Conservation (phyloP, 495 filamentous ascomycete genomes). For the Daldinia concentrica region DNA sequence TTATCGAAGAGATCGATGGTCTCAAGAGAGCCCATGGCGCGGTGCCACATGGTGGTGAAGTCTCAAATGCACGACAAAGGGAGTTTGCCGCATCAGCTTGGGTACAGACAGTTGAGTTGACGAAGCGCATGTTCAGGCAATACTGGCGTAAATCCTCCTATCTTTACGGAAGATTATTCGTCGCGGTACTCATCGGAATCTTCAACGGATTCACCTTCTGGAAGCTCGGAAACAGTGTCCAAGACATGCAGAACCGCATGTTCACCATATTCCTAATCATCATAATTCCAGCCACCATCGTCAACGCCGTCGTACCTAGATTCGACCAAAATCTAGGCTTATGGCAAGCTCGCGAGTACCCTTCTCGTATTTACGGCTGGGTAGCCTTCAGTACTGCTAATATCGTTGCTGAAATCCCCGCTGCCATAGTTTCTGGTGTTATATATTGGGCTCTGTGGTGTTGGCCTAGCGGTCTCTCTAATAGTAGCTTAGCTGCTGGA, state of each 20-base stretch:
- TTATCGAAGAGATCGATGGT: constrained; percentile 74
- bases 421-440: constrained; percentile 66
- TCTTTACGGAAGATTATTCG: constrained; percentile 71
- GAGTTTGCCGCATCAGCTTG: constrained; percentile 52
- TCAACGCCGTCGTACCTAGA: constrained; percentile 82
- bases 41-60: constrained; percentile 49
- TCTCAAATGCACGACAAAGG: constrained; percentile 13
- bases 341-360: constrained; percentile 80
- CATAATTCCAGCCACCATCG: constrained; percentile 73
- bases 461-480: constrained; percentile 75
- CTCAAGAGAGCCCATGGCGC: constrained; percentile 58
- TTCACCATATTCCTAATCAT: constrained; percentile 81
- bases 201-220: constrained; percentile 94
- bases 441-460: constrained; percentile 86
- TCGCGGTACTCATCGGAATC: constrained; percentile 62
- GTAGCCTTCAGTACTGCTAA: constrained; percentile 81
- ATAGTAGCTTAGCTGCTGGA: constrained; percentile 69
- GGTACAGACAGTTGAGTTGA: constrained; percentile 59
- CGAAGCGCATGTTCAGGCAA: constrained; percentile 74
- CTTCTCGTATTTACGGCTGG: constrained; percentile 83
- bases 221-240: constrained; percentile 70
- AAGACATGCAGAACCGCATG: constrained; percentile 82
- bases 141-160: constrained; percentile 84
- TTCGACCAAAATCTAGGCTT: constrained; percentile 81
- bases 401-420: constrained; percentile 79